Conservation (phyloP, 495 filamentous ascomycete species). For the Durotheca rogersii region DNA sequence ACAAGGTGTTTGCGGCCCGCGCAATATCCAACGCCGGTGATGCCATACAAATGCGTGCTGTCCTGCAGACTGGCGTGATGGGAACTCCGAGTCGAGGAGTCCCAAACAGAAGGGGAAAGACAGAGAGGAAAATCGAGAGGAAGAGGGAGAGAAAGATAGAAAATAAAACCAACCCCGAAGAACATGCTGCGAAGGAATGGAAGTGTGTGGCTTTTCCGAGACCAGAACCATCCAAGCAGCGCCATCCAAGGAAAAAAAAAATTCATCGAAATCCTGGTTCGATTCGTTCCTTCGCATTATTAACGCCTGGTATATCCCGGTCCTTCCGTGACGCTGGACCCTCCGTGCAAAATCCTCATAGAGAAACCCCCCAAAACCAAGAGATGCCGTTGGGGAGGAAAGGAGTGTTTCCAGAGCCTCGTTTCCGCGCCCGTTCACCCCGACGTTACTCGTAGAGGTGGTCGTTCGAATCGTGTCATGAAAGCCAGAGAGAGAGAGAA, state of each 20-base stretch:
- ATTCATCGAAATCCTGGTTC: neutral
- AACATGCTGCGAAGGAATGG: neutral
- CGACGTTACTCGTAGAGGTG: conserved; percentile 21
- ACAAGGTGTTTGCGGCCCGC: conserved; percentile 24
- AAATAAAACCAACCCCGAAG: conserved; percentile 4
- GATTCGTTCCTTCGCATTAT: conserved; percentile 14
- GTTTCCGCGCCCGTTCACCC: conserved; percentile 7
- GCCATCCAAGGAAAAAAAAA: conserved; percentile 10
- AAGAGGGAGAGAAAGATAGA: conserved; percentile 2
- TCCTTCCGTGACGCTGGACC: conserved; percentile 15
- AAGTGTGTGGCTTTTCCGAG: neutral
- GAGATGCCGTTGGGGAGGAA: conserved; percentile 2
- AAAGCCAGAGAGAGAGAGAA: conserved; percentile 12
- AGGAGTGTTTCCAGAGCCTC: conserved; percentile 7
- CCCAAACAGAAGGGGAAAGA: conserved; percentile 19
- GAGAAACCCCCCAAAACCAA: too few species aligned
- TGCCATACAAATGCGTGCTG: conserved; percentile 13
- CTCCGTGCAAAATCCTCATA: too few species aligned
- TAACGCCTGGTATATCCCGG: conserved; percentile 29
- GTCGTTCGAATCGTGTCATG: conserved; percentile 12
- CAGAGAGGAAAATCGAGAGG: conserved; percentile 1
- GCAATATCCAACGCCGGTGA: conserved; percentile 15
- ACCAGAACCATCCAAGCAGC: conserved; percentile 2
- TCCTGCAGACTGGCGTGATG: conserved; percentile 14
- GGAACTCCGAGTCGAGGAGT: conserved; percentile 2